phyloP scores from a whole-genome alignment of 257 asterid species.

The Striga asiatica region DNA sequence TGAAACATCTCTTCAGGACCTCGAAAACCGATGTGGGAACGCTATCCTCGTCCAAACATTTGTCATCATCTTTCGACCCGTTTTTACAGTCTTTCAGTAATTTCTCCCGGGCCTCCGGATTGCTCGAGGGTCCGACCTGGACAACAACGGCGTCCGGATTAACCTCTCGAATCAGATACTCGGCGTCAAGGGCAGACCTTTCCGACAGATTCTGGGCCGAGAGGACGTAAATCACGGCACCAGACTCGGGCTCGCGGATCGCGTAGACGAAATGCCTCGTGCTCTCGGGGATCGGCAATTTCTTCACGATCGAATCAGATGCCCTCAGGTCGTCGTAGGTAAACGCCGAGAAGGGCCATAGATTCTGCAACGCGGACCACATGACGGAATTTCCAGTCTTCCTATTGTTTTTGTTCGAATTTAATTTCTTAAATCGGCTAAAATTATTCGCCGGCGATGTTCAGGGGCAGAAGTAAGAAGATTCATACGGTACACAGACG shows the following conservation, averaged over 20 bases:
- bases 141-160: slow-evolving; percentile 92
- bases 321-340: slow-evolving; percentile 48
- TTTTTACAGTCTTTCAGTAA: neutral
- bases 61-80: slow-evolving; percentile 10
- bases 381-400: neutral
- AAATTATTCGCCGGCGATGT: neutral
- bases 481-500: neutral
- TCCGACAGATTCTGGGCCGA: slow-evolving; percentile 82
- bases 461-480: neutral
- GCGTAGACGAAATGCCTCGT: slow-evolving; percentile 80
- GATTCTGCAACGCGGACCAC: slow-evolving; percentile 24
- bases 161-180: slow-evolving; percentile 59
- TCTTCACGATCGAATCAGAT: slow-evolving; percentile 56
- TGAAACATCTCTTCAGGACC: slow-evolving; percentile 68
- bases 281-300: slow-evolving; percentile 56
- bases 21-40: slow-evolving; percentile 79
- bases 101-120: slow-evolving; percentile 19
- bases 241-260: slow-evolving; percentile 51
- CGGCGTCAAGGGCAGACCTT: slow-evolving; percentile 67
- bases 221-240: slow-evolving; percentile 50
- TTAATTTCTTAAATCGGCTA: slow-evolving; percentile 5
- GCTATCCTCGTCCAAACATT: slow-evolving; percentile 17
- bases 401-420: too few relatives aligned
- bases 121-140: slow-evolving; percentile 43
- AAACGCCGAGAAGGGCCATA: slow-evolving; percentile 70